Conservation (phyloP, 345 rosid genomes). For the Rhodamnia rubescens region DNA sequence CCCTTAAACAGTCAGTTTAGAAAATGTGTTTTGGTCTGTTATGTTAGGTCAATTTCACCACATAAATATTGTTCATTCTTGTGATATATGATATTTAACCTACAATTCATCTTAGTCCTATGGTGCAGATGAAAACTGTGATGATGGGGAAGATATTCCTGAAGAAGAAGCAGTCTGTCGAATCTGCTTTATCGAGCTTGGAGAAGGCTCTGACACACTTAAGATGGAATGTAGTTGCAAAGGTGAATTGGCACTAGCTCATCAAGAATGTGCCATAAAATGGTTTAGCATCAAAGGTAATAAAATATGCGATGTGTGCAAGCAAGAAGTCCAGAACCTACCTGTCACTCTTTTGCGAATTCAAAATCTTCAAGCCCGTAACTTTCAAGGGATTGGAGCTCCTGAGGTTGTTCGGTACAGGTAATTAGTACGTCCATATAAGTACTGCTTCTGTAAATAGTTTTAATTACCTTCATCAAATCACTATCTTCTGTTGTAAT, state of each 20-base stretch:
- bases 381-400: slow-evolving; percentile 18
- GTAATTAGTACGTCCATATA: slow-evolving; percentile 17
- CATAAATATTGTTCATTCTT: background rate
- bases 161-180: slow-evolving; percentile 95
- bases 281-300: slow-evolving; percentile 99
- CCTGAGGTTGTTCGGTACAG: slow-evolving; percentile 35
- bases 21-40: background rate
- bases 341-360: slow-evolving; percentile 89
- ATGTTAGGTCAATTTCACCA: background rate
- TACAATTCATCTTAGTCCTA: slow-evolving; percentile 54
- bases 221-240: slow-evolving; percentile 98
- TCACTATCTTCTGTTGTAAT: background rate
- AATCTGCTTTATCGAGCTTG: slow-evolving; percentile 75
- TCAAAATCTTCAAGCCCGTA: slow-evolving; percentile 33
- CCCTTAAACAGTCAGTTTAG: background rate
- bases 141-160: slow-evolving; percentile 67
- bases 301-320: slow-evolving; percentile 92
- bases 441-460: background rate
- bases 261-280: slow-evolving; percentile 83
- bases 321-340: slow-evolving; percentile 80
- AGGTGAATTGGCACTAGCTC: slow-evolving; percentile 88
- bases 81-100: slow-evolving; percentile 32
- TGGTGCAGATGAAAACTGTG: slow-evolving; percentile 56
- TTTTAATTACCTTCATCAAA: background rate
- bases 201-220: slow-evolving; percentile 77